Evolutionary conservation across 257 asterid species (phyloP).

Genomic region (Sherardia arvensis): DNA sequence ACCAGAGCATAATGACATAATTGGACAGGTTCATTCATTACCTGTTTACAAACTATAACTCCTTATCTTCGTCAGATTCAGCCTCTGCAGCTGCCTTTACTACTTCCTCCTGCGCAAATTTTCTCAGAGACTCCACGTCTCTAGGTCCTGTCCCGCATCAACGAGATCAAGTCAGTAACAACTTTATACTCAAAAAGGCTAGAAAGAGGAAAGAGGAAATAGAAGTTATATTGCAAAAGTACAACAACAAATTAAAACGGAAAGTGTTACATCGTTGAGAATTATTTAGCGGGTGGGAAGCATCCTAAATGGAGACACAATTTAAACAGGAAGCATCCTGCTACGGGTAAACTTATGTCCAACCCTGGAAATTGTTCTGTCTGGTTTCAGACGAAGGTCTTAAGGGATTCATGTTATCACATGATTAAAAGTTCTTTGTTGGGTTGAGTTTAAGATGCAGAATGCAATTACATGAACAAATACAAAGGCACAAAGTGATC

Average conservation of each 20-base stretch:
- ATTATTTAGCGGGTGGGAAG: not conserved
- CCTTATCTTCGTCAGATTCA: conserved; percentile 39
- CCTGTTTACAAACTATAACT: conserved; percentile 34
- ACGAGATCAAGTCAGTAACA: not conserved
- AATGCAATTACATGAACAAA: not conserved
- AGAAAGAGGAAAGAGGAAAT: not conserved
- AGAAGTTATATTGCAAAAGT: not conserved
- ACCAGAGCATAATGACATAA: not conserved
- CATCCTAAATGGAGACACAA: not conserved
- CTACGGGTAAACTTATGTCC: not conserved
- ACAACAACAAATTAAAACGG: no score
- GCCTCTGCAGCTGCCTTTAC: conserved; percentile 56
- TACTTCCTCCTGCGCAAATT: conserved; percentile 61
- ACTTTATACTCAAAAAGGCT: not conserved
- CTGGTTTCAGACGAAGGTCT: not conserved
- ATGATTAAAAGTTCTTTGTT: not conserved
- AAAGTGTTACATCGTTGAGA: no score
- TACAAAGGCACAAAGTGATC: not conserved
- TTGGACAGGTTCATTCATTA: not conserved
- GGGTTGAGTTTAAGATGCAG: not conserved
- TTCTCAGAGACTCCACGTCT: conserved; percentile 53
- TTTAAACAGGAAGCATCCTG: not conserved
- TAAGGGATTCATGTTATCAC: no score
- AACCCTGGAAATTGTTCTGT: not conserved
- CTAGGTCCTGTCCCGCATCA: conserved; percentile 39